Conservation (phyloP, 2,329 filamentous ascomycete genomes). For the Fonsecaea pedrosoi region DNA sequence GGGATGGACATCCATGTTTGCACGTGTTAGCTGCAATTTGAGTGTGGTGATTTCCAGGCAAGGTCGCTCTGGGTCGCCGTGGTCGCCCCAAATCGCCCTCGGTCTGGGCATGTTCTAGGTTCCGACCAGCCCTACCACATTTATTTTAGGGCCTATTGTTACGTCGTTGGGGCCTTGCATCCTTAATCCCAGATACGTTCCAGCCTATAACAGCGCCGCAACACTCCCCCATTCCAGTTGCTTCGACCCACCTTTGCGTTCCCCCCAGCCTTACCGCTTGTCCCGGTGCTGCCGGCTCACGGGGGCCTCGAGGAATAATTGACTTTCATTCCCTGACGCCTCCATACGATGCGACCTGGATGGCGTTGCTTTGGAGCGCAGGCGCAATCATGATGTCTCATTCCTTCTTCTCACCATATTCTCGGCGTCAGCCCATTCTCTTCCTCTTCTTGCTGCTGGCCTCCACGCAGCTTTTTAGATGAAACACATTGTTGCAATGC, state of each 20-base stretch:
- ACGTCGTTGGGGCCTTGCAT: not conserved
- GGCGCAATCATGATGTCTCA: slow-evolving; percentile 25
- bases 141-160: not conserved
- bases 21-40: not conserved
- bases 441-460: not conserved
- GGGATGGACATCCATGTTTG: not conserved
- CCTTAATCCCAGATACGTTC: not conserved
- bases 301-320: not conserved
- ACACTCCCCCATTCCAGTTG: slow-evolving; percentile 8
- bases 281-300: not conserved
- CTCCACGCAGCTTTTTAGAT: not conserved
- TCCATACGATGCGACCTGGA: slow-evolving; percentile 18
- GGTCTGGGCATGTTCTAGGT: not conserved
- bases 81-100: not conserved
- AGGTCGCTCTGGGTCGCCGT: not conserved
- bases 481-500: not conserved
- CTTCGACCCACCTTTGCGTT: not conserved
- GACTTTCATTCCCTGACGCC: slow-evolving; percentile 1
- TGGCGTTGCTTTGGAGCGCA: slow-evolving; percentile 7
- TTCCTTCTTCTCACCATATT: not conserved
- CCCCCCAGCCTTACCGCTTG: slow-evolving; percentile 4
- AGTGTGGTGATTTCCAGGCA: not conserved
- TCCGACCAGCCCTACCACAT: slow-evolving; percentile 15
- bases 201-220: slow-evolving; percentile 1
- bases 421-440: slow-evolving; percentile 4